A percentile compares a stretch with the other conserved stretches of the same genome.
phyloP scores from a whole-genome alignment of 1,139 yeast genomes.

The Schizosaccharomyces versatilis region DNA sequence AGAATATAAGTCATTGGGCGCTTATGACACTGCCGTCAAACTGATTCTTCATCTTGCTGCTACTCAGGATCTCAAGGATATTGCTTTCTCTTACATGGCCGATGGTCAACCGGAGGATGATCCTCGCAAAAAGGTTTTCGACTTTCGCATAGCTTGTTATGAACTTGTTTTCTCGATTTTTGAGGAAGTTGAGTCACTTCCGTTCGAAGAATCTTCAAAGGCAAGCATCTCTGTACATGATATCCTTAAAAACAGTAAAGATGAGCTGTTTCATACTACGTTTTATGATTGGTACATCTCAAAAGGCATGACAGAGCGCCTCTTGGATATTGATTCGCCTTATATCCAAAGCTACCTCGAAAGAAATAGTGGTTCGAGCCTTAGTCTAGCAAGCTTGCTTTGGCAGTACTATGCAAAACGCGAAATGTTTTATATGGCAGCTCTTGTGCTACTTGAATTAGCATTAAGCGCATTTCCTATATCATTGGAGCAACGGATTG shows the following conservation, averaged over 20 bases:
- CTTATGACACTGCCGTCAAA: slow-evolving; percentile 68
- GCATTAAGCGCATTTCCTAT: slow-evolving; percentile 27
- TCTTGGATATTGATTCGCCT: slow-evolving; percentile 53
- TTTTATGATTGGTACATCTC: slow-evolving; percentile 81
- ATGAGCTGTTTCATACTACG: slow-evolving; percentile 68
- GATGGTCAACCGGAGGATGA: slow-evolving; percentile 30
- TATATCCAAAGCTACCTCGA: slow-evolving; percentile 57
- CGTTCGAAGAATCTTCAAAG: slow-evolving; percentile 21
- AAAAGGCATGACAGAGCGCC: slow-evolving; percentile 54
- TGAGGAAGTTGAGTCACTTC: slow-evolving; percentile 45
- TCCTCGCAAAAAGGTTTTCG: slow-evolving; percentile 25
- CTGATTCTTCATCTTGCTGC: slow-evolving; percentile 58
- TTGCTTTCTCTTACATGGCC: slow-evolving; percentile 32
- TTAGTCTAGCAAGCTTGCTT: slow-evolving; percentile 56
- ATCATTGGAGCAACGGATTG: slow-evolving; percentile 52
- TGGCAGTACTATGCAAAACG: slow-evolving; percentile 81
- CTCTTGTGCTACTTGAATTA: slow-evolving; percentile 51
- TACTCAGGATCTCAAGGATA: slow-evolving; percentile 38
- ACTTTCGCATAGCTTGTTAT: slow-evolving; percentile 38
- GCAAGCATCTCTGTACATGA: slow-evolving; percentile 9
- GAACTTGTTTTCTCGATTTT: slow-evolving; percentile 53
- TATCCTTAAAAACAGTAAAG: slow-evolving; percentile 39
- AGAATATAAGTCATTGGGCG: slow-evolving; percentile 57
- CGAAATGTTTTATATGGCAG: slow-evolving; percentile 61
- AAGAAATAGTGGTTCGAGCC: slow-evolving; percentile 31